These are phyloP conservation scores for Aphanomyces stellatus DNA, from an alignment of 352 stramenopile species.

Conservation along the genomic window DNA sequence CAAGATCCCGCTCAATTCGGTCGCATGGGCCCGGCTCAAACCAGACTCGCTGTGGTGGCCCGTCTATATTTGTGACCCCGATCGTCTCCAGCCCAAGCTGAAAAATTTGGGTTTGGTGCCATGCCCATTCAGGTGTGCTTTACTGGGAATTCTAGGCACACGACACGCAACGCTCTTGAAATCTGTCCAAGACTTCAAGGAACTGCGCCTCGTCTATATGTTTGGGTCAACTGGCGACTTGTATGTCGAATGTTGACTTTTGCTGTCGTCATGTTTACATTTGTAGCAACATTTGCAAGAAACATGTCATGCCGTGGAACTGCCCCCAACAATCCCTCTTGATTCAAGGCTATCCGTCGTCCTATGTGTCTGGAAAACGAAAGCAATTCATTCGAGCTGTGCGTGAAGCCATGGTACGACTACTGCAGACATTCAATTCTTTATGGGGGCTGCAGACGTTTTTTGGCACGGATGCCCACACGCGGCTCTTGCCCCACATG, in stretches of 20 bases:
- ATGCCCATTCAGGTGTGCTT: too few relatives aligned
- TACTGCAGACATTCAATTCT: background rate
- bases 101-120: background rate
- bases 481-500: constrained; percentile 63
- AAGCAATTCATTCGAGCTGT: constrained; percentile 41
- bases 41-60: constrained; percentile 80
- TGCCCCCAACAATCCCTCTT: constrained; percentile 56
- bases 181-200: constrained; percentile 63
- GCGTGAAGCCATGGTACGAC: constrained; percentile 40
- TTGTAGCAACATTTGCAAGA: constrained; percentile 43
- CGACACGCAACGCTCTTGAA: constrained; percentile 58
- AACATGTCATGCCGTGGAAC: constrained; percentile 60
- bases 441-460: constrained; percentile 44
- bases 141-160: constrained; percentile 28
- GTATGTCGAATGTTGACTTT: background rate
- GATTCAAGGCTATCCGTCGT: constrained; percentile 52
- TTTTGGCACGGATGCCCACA: constrained; percentile 59
- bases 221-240: constrained; percentile 77
- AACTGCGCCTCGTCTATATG: constrained; percentile 76
- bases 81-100: constrained; percentile 48
- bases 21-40: constrained; percentile 72
- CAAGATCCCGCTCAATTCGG: constrained; percentile 9
- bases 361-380: constrained; percentile 58
- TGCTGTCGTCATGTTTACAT: too few relatives aligned
- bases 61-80: constrained; percentile 75